phyloP scores from a whole-genome alignment of 768 basidiomycete species.

The Lactarius deliciosus region DNA sequence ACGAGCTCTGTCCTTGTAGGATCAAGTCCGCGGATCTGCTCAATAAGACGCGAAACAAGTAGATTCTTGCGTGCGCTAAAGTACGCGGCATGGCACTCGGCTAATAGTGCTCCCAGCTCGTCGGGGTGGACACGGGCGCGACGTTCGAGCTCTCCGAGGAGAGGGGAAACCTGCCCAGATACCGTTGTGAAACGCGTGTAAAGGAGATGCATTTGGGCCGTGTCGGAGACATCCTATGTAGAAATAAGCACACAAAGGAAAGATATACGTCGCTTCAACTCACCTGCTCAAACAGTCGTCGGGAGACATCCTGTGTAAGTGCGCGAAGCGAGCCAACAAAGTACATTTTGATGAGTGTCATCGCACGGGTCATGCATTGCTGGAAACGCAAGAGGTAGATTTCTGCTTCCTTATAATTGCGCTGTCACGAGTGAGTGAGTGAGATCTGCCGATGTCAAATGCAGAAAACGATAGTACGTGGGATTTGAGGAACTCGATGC shows the following conservation, averaged over 20 bases:
- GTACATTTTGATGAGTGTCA: slow-evolving; percentile 98
- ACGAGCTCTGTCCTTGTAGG: slow-evolving; percentile 80
- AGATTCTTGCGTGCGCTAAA: slow-evolving; percentile 71
- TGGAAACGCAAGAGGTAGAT: slow-evolving; percentile 95
- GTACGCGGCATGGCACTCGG: slow-evolving; percentile 88
- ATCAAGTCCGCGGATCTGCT: slow-evolving; percentile 83
- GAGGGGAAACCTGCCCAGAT: slow-evolving; percentile 67
- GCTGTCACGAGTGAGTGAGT: slow-evolving; percentile 44
- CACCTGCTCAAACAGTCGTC: slow-evolving; percentile 74
- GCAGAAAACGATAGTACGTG: slow-evolving; percentile 57
- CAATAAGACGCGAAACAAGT: slow-evolving; percentile 67
- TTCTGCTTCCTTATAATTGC: slow-evolving; percentile 89
- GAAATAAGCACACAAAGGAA: slow-evolving; percentile 1
- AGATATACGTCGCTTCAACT: slow-evolving; percentile 2
- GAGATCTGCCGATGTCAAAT: background rate
- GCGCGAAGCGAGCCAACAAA: slow-evolving; percentile 84
- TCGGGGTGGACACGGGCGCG: slow-evolving; percentile 74
- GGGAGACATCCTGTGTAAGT: slow-evolving; percentile 74
- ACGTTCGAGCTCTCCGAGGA: slow-evolving; percentile 83
- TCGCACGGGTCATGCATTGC: slow-evolving; percentile 96
- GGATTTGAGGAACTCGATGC: slow-evolving; percentile 83
- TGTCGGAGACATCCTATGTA: slow-evolving; percentile 68
- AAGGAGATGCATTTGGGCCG: slow-evolving; percentile 79
- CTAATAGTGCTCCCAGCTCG: slow-evolving; percentile 76
- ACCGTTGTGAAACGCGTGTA: slow-evolving; percentile 86